phyloP scores from a whole-genome alignment of 2,329 filamentous ascomycete species.

The Alternaria sp. region DNA sequence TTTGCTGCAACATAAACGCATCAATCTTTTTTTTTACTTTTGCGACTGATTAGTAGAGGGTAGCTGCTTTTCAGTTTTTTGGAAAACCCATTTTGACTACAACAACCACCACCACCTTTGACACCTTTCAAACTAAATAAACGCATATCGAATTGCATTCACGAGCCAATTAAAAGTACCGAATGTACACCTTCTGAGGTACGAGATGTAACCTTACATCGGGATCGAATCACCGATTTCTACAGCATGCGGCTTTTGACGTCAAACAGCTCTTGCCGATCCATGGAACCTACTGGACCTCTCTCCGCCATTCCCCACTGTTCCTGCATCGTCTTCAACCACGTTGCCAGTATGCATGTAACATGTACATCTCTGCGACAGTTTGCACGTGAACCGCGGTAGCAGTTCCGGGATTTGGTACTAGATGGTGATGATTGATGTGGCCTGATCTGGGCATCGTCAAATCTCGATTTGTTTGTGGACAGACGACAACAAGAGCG shows the following conservation, averaged over 20 bases:
- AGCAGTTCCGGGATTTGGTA: not conserved
- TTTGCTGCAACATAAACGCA: too few species aligned
- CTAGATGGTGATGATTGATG: not conserved
- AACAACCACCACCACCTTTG: too few species aligned
- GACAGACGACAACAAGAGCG: not conserved
- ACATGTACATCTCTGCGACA: not conserved
- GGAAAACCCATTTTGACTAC: too few species aligned
- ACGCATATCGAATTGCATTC: not conserved
- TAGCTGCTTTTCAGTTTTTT: too few species aligned
- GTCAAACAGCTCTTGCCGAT: conserved; percentile 7
- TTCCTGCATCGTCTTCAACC: conserved; percentile 5
- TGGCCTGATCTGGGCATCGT: not conserved
- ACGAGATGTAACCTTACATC: not conserved
- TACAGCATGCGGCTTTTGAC: conserved; percentile 8
- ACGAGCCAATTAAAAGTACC: not conserved
- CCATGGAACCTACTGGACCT: conserved; percentile 3
- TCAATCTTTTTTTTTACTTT: too few species aligned
- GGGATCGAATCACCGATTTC: not conserved
- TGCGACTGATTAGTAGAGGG: too few species aligned
- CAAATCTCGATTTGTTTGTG: not conserved
- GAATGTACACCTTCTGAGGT: not conserved
- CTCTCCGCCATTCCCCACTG: conserved; percentile 6
- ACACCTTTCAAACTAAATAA: not conserved
- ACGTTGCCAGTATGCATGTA: not conserved
- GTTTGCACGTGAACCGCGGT: not conserved